Percentiles rank a stretch among this genome's conserved stretches.
Evolutionary conservation across 805 yeast genomes (phyloP).

Genomic region (Ogataea nonfermentans): DNA sequence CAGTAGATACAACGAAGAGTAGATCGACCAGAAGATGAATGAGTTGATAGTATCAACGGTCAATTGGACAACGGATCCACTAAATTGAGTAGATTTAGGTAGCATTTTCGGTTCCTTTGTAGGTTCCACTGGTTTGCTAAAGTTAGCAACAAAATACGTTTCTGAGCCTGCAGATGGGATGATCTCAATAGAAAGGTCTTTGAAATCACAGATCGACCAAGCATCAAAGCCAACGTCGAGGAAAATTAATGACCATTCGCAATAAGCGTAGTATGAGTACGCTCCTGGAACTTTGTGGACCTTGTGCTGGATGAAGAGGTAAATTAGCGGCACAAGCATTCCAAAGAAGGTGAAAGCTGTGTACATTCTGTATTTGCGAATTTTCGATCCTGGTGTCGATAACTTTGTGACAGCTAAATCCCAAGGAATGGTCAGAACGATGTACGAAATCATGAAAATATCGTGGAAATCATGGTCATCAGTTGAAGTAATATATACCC

Average conservation of each 20-base stretch:
- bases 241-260: slow-evolving; percentile 88
- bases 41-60: slow-evolving; percentile 56
- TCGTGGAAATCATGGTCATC: slow-evolving; percentile 98
- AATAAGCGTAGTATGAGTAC: slow-evolving; percentile 88
- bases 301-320: slow-evolving; percentile 90
- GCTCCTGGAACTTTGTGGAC: slow-evolving; percentile 90
- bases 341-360: slow-evolving; percentile 65
- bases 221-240: slow-evolving; percentile 85
- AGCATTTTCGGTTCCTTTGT: slow-evolving; percentile 9
- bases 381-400: slow-evolving; percentile 44
- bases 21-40: slow-evolving; percentile 79
- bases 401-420: slow-evolving; percentile 57
- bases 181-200: slow-evolving; percentile 51
- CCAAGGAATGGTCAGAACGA: slow-evolving; percentile 91
- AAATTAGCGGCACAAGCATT: slow-evolving; percentile 76
- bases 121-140: slow-evolving; percentile 7
- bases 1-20: slow-evolving; percentile 78
- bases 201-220: slow-evolving; percentile 70
- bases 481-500: slow-evolving; percentile 96
- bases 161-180: slow-evolving; percentile 24
- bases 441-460: slow-evolving; percentile 89
- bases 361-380: slow-evolving; percentile 49
- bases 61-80: slow-evolving; percentile 36
- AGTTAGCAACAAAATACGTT: slow-evolving; percentile 28
- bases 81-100: slow-evolving; percentile 23